phyloP scores from a whole-genome alignment of 1,284 basidiomycete genomes.

The Irpex sp. region DNA sequence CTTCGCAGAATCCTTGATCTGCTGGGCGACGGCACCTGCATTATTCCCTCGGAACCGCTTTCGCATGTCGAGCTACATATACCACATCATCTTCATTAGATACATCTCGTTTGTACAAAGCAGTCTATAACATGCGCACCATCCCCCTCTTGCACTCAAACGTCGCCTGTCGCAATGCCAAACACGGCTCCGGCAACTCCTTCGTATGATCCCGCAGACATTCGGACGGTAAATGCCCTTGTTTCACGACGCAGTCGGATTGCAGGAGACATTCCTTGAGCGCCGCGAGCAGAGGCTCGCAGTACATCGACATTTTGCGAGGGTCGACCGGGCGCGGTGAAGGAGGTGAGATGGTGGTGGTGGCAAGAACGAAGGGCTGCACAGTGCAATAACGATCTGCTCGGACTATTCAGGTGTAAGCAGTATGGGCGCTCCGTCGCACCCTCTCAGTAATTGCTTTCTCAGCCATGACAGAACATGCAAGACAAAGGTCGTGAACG shows the following conservation, averaged over 20 bases:
- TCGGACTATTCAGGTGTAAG: neutral
- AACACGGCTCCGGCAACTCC: conserved; percentile 76
- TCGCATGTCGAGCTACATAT: conserved; percentile 48
- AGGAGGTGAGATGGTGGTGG: conserved; percentile 1
- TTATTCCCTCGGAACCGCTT: conserved; percentile 79
- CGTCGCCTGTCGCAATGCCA: conserved; percentile 69
- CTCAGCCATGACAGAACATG: conserved; percentile 5
- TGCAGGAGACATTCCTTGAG: conserved; percentile 77
- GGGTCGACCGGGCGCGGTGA: neutral
- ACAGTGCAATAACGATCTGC: conserved; percentile 7
- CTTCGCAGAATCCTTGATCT: conserved; percentile 6
- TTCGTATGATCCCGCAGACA: conserved; percentile 71
- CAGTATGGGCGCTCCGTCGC: neutral
- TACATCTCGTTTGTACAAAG: too few relatives aligned
- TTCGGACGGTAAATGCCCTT: conserved; percentile 69
- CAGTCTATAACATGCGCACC: conserved; percentile 44
- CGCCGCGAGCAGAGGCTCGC: conserved; percentile 67
- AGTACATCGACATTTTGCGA: conserved; percentile 68
- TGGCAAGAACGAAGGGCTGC: conserved; percentile 10
- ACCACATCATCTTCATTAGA: too few relatives aligned
- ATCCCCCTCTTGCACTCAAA: conserved; percentile 88
- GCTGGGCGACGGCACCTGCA: conserved; percentile 31
- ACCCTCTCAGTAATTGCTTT: neutral
- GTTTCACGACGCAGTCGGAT: conserved; percentile 80
- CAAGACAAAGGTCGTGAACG: neutral